A percentile compares a stretch with the other conserved stretches of the same genome.
Evolutionary conservation across 108 stramenopile genomes (phyloP).

Genomic region (Nitzschia sp.): DNA sequence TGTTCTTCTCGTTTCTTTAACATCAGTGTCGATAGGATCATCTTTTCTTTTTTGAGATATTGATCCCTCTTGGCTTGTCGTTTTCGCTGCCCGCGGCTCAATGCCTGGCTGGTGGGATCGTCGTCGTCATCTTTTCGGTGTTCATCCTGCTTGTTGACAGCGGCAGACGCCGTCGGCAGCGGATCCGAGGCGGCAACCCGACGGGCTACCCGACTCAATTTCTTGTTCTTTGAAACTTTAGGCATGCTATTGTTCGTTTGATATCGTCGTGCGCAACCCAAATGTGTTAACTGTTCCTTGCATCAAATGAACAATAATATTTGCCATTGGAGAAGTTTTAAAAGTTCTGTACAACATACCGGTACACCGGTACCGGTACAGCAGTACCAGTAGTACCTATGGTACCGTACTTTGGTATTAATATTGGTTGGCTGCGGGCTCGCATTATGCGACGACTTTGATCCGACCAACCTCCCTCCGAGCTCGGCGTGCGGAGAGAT

Average conservation of each 20-base stretch:
- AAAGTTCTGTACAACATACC: too few relatives aligned
- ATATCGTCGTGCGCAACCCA: too few relatives aligned
- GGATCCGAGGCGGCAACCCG: constrained; percentile 16
- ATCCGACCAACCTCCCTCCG: too few relatives aligned
- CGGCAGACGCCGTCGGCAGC: constrained; percentile 8
- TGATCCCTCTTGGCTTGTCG: constrained; percentile 79
- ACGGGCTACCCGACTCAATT: constrained; percentile 26
- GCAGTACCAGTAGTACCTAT: too few relatives aligned
- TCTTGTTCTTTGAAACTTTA: constrained; percentile 28
- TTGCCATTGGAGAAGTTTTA: too few relatives aligned
- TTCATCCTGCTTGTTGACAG: neutral
- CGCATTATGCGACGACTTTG: too few relatives aligned
- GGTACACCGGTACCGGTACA: too few relatives aligned
- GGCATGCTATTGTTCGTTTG: constrained; percentile 26
- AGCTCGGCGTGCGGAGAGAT: too few relatives aligned
- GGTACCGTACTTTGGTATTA: too few relatives aligned
- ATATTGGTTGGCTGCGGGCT: too few relatives aligned
- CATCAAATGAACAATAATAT: too few relatives aligned
- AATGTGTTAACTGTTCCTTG: too few relatives aligned
- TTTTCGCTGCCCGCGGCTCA: constrained; percentile 83
- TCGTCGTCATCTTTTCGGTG: neutral
- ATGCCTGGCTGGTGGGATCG: constrained; percentile 9
- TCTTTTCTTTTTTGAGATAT: constrained; percentile 72
- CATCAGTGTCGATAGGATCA: constrained; percentile 73
- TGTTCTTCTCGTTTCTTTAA: constrained; percentile 68